Base-by-base conservation (phyloP, 192 early-diverging fungal genomes). In the Podila clonocystis region DNA sequence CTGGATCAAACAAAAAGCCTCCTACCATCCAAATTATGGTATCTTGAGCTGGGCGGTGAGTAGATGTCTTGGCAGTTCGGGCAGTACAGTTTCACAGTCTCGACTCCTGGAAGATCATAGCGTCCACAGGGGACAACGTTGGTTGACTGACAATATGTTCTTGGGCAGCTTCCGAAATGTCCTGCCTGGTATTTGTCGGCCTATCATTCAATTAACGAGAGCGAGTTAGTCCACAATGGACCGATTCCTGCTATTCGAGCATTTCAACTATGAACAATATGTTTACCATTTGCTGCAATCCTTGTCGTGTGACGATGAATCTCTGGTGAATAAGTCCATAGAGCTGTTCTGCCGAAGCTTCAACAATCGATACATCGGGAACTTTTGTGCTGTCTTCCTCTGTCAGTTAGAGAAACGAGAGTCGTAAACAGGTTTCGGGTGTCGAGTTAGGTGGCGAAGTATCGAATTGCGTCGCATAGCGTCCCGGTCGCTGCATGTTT, bases 311-410 rank as follows among this genome's bases (percentile, higher is more conserved):
- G 50, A 96, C 78, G 50, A 99, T 92, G 73, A 91, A 99, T 9
- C 98, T 91, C 33, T 93, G 93, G 82, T 99, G 97, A 75, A 99
- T 96, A 58, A 98, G 82, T 33, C 95, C 94, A 82, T 99, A 99
- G 8, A 99, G 89, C 66, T 92, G 87, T 85, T 97, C 93, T 8
- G 97, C 96, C n/a, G 91, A 91, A 38, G 86, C 85, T 82, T 97
- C 96, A 58, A 97, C 88, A 28, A 92, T 84, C 58, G 89, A 89
- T 13, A 95, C 86, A 69, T 95, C 90, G 12, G 92, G 89, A 28
- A 93, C 85, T 62, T 90, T 89, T 36, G 83, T 83, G 58, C 70
- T 86, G 67, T 87, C 83, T 64, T 86, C 87, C 72, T 89, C 87
- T 83, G 70, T 64, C 33, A 22, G 57, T 19, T 12, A 48, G 38